phyloP scores from a whole-genome alignment of 2,329 filamentous ascomycete species.

The Nothomitra cinnamomea region DNA sequence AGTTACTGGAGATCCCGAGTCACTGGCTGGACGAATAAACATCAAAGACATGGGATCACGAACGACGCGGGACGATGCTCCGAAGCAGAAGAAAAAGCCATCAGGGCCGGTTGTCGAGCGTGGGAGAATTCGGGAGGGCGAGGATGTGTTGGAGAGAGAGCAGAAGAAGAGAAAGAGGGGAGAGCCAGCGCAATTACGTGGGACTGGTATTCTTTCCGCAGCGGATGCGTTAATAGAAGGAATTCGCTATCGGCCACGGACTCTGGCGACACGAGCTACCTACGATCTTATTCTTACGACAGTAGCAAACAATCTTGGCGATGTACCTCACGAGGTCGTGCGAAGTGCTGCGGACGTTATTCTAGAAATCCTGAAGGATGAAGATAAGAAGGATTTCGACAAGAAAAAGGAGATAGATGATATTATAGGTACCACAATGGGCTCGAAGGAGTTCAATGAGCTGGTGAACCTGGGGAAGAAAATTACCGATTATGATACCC shows the following conservation, averaged over 20 bases:
- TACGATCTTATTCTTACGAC: slow-evolving; percentile 91
- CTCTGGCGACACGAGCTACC: slow-evolving; percentile 75
- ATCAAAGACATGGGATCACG: slow-evolving; percentile 89
- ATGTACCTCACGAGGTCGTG: slow-evolving; percentile 82
- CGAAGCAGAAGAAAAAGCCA: slow-evolving; percentile 60
- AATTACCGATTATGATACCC: slow-evolving; percentile 93
- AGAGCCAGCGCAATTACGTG: slow-evolving; percentile 52
- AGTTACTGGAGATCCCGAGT: slow-evolving; percentile 92
- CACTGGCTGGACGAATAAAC: slow-evolving; percentile 80
- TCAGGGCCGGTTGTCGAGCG: slow-evolving; percentile 54
- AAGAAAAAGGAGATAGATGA: slow-evolving; percentile 98
- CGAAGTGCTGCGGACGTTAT: slow-evolving; percentile 86
- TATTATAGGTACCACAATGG: slow-evolving; percentile 66
- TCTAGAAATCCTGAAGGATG: slow-evolving; percentile 83
- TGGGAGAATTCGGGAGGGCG: slow-evolving; percentile 60
- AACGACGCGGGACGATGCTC: slow-evolving; percentile 60
- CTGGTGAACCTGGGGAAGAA: slow-evolving; percentile 94
- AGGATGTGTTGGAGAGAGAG: slow-evolving; percentile 67
- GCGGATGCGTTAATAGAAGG: slow-evolving; percentile 81
- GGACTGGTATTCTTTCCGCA: slow-evolving; percentile 64
- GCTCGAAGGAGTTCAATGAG: slow-evolving; percentile 88
- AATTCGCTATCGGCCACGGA: slow-evolving; percentile 79
- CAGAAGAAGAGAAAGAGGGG: slow-evolving; percentile 71
- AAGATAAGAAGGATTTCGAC: slow-evolving; percentile 89
- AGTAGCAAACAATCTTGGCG: slow-evolving; percentile 73